Conservation (phyloP, 805 yeast genomes). For the Limtongia smithiae region DNA sequence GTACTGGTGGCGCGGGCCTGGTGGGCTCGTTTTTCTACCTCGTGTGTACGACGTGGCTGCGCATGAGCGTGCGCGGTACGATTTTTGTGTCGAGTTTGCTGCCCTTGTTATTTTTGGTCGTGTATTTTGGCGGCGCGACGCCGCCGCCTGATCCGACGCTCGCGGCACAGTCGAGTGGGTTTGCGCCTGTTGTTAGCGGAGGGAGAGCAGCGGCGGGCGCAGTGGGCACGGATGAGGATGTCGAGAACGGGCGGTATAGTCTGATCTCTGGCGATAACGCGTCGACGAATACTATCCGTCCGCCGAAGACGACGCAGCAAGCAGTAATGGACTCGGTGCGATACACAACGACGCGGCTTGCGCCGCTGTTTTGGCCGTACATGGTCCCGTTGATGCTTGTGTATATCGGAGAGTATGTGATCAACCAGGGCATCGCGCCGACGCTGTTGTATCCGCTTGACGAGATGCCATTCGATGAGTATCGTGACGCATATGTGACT, state of each 20-base stretch:
- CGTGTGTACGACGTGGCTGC: conserved; percentile 65
- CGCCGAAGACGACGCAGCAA: conserved; percentile 4
- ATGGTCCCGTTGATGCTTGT: conserved; percentile 84
- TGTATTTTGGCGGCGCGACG: conserved; percentile 33
- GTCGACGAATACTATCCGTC: not conserved
- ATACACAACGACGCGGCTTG: conserved; percentile 31
- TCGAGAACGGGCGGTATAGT: not conserved
- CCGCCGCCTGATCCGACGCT: conserved; percentile 33
- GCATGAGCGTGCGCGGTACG: conserved; percentile 51
- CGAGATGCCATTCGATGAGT: conserved; percentile 62
- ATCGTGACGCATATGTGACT: conserved; percentile 83
- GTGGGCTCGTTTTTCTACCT: conserved; percentile 73
- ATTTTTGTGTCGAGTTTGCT: conserved; percentile 53
- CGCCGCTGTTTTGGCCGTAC: conserved; percentile 42
- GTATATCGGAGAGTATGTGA: conserved; percentile 79
- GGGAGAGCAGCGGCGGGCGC: conserved; percentile 1
- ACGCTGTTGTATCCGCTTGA: conserved; percentile 75
- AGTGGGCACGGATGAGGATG: not conserved
- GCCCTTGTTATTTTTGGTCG: conserved; percentile 36
- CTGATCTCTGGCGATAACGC: conserved; percentile 1
- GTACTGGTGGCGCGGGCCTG: conserved; percentile 95
- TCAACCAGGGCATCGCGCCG: conserved; percentile 90
- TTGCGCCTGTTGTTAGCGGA: conserved; percentile 2
- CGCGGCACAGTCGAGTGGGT: conserved; percentile 20
- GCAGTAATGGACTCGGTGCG: conserved; percentile 7